phyloP scores from a whole-genome alignment of 2,329 filamentous ascomycete species.

The Colletotrichum limetticola region DNA sequence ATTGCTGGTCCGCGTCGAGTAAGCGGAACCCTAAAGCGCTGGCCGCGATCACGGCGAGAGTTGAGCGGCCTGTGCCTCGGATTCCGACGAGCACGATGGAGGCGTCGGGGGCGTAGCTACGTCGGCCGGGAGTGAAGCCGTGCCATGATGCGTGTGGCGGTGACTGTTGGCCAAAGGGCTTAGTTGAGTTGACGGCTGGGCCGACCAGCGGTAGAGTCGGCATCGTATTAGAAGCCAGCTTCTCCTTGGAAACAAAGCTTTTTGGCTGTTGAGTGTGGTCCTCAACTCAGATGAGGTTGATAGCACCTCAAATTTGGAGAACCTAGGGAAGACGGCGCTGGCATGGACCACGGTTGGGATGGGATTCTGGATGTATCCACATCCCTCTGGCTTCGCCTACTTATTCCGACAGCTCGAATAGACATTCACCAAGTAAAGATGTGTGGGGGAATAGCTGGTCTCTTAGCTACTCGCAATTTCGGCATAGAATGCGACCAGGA shows the following conservation, averaged over 20 bases:
- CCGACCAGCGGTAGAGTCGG: background rate
- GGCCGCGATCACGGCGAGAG: conserved; percentile 78
- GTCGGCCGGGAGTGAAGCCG: background rate
- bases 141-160: background rate
- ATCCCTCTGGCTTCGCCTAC: background rate
- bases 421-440: background rate
- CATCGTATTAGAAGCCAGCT: background rate
- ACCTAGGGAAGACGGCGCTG: background rate
- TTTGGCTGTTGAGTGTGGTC: background rate
- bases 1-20: conserved; percentile 75
- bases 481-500: background rate
- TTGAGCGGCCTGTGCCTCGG: conserved; percentile 79
- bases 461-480: background rate
- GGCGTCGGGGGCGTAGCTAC: conserved; percentile 55
- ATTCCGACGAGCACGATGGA: conserved; percentile 80
- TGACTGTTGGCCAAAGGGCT: background rate
- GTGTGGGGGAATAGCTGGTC: background rate
- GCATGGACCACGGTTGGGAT: background rate
- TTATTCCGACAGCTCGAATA: background rate
- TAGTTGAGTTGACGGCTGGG: background rate
- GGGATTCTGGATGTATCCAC: background rate
- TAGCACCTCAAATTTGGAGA: background rate
- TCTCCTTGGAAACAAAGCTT: background rate
- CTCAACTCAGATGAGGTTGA: background rate
- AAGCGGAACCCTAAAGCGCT: conserved; percentile 75